phyloP scores from a whole-genome alignment of 306 rosid species.

The Myrica gale region DNA sequence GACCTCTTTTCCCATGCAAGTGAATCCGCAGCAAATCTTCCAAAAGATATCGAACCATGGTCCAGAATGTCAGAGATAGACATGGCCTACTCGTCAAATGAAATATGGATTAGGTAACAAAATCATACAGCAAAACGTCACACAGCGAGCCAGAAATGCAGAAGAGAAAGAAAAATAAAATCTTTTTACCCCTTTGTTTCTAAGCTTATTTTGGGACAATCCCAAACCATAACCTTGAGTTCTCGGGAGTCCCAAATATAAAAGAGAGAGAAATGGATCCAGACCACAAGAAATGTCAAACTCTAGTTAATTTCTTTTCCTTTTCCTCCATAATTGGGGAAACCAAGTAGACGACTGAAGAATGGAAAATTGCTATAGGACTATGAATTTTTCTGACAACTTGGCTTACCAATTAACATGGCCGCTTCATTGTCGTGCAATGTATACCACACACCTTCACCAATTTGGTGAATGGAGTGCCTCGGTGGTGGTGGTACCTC shows the following conservation, averaged over 20 bases:
- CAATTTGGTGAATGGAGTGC: no score
- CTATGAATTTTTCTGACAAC: no score
- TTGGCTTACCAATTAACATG: no score
- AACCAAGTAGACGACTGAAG: background rate
- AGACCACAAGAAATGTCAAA: background rate
- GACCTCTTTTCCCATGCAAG: slow-evolving; percentile 44
- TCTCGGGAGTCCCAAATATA: background rate
- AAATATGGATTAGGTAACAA: background rate
- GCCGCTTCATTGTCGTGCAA: no score
- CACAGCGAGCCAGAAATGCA: background rate
- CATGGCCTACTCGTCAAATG: slow-evolving; percentile 11
- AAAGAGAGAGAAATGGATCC: background rate
- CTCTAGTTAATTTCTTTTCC: background rate
- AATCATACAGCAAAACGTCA: background rate
- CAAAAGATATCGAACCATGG: slow-evolving; percentile 39
- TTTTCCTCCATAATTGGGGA: background rate
- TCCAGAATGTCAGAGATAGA: slow-evolving; percentile 26
- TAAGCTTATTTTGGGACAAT: background rate
- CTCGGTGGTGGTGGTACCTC: no score
- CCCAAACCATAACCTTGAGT: background rate
- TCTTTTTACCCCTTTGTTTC: background rate
- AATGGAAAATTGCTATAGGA: no score
- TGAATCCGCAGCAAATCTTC: slow-evolving; percentile 34
- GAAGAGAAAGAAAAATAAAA: background rate
- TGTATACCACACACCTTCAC: no score